phyloP scores from a whole-genome alignment of 345 rosid genomes.

The Syzygium aqueum region DNA sequence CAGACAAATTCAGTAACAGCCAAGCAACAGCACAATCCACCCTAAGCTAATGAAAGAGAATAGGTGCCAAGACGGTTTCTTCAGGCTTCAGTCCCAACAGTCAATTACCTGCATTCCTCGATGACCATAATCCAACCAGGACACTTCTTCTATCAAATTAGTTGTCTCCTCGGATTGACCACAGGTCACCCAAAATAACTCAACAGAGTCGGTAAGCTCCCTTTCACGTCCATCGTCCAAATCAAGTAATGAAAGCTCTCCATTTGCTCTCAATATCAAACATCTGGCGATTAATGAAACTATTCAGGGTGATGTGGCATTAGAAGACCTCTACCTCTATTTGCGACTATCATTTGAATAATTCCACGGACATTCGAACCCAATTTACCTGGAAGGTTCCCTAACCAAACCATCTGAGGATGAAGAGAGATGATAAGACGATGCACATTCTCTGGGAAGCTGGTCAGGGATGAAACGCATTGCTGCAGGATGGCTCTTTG shows the following conservation, averaged over 20 bases:
- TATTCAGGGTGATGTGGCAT: conserved; percentile 18
- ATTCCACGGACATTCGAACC: conserved; percentile 2
- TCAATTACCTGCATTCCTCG: conserved; percentile 96
- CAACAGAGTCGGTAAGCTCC: conserved; percentile 92
- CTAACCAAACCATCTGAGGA: conserved; percentile 36
- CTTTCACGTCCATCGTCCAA: conserved; percentile 96
- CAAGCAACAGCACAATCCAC: neutral
- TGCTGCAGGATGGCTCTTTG: conserved; percentile 99
- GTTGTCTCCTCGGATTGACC: conserved; percentile 84
- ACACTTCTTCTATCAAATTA: conserved; percentile 87
- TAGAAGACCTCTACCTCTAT: neutral
- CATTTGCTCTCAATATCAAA: conserved; percentile 82
- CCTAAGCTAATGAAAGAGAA: neutral
- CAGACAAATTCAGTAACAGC: conserved; percentile 21
- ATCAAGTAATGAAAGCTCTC: conserved; percentile 95
- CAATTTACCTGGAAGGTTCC: conserved; percentile 79
- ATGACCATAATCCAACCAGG: conserved; percentile 97
- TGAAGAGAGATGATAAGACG: conserved; percentile 27
- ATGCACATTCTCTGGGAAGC: conserved; percentile 42
- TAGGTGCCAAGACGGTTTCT: neutral
- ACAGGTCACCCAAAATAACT: conserved; percentile 97
- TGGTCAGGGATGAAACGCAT: conserved; percentile 97
- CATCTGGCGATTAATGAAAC: conserved; percentile 43
- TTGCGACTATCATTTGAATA: neutral
- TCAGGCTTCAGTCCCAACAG: neutral